A percentile compares a stretch with the other conserved stretches of the same genome.
phyloP scores from a whole-genome alignment of 208 protist species.

The Crithidia bombi region DNA sequence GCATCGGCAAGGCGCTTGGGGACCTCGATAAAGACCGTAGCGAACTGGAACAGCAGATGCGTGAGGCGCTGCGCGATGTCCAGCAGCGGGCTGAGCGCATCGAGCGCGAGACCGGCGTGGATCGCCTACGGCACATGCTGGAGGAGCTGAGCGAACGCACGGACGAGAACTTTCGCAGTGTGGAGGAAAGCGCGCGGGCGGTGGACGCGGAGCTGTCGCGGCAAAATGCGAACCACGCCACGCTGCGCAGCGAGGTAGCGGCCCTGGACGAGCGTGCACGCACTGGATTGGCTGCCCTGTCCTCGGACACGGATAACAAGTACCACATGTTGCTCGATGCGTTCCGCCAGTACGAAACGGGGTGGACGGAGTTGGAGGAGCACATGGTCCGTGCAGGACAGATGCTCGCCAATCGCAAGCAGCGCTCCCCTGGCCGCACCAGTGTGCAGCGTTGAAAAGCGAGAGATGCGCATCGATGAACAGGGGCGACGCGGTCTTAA shows the following conservation, averaged over 20 bases:
- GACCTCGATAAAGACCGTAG: conserved; percentile 46
- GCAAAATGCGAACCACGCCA: conserved; percentile 44
- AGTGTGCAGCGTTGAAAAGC: conserved; percentile 15
- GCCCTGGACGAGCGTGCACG: conserved; percentile 53
- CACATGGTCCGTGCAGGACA: conserved; percentile 80
- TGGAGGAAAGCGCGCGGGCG: conserved; percentile 76
- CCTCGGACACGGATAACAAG: conserved; percentile 62
- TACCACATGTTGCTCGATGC: conserved; percentile 65
- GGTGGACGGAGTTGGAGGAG: conserved; percentile 69
- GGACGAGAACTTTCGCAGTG: conserved; percentile 82
- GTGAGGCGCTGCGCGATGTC: conserved; percentile 50
- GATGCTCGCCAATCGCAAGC: conserved; percentile 51
- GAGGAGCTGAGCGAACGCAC: conserved; percentile 84
- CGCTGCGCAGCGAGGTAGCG: conserved; percentile 42
- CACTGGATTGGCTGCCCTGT: conserved; percentile 39
- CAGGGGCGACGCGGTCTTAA: neutral
- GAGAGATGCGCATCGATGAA: neutral
- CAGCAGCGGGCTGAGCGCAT: conserved; percentile 50
- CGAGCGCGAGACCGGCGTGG: conserved; percentile 45
- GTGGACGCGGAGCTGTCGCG: conserved; percentile 75
- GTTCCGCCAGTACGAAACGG: conserved; percentile 72
- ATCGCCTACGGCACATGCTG: conserved; percentile 62
- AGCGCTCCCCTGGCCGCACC: conserved; percentile 26
- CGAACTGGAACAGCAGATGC: conserved; percentile 48
- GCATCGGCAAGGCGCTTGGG: conserved; percentile 49